Evolutionary conservation across 352 stramenopile genomes (phyloP).

Genomic region (Nothophytophthora sp.): DNA sequence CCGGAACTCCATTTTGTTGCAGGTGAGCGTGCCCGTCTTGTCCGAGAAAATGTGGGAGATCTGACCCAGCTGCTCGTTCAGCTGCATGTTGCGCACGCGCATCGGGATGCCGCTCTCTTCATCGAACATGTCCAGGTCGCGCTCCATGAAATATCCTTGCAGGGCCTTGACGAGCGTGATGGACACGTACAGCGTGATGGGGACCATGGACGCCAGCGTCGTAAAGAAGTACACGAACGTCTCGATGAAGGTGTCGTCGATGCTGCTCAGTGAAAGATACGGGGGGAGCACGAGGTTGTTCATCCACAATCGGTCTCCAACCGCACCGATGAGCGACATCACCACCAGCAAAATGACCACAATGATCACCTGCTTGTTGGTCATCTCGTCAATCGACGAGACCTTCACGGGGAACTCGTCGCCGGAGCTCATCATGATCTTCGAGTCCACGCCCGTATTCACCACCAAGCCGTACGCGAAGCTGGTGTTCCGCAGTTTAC

Average conservation of each 20-base stretch:
- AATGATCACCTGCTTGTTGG: constrained; percentile 84
- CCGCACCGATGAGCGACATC: constrained; percentile 73
- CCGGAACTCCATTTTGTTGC: constrained; percentile 91
- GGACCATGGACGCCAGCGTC: constrained; percentile 83
- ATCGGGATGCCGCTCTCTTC: constrained; percentile 66
- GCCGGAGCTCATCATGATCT: constrained; percentile 92
- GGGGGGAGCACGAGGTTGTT: constrained; percentile 31
- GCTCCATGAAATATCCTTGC: constrained; percentile 88
- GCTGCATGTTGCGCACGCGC: constrained; percentile 83
- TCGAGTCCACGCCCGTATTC: constrained; percentile 92
- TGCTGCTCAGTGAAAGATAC: constrained; percentile 38
- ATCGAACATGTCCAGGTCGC: constrained; percentile 88
- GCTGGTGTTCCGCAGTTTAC: constrained; percentile 90
- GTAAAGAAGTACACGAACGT: constrained; percentile 88
- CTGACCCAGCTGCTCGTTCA: constrained; percentile 88
- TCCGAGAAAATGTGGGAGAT: constrained; percentile 99
- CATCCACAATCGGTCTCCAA: constrained; percentile 62
- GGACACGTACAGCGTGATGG: constrained; percentile 88
- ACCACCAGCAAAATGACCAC: constrained; percentile 70
- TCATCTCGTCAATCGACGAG: constrained; percentile 86
- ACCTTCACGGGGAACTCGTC: constrained; percentile 85
- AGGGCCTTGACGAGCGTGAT: constrained; percentile 90
- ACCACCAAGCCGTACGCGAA: constrained; percentile 91
- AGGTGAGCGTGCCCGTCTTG: constrained; percentile 88
- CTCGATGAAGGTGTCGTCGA: constrained; percentile 44